Percentiles rank a stretch among this genome's conserved stretches.
These are phyloP conservation scores for Linum tenue DNA, from an alignment of 345 rosid genomes.

Conservation along the genomic window DNA sequence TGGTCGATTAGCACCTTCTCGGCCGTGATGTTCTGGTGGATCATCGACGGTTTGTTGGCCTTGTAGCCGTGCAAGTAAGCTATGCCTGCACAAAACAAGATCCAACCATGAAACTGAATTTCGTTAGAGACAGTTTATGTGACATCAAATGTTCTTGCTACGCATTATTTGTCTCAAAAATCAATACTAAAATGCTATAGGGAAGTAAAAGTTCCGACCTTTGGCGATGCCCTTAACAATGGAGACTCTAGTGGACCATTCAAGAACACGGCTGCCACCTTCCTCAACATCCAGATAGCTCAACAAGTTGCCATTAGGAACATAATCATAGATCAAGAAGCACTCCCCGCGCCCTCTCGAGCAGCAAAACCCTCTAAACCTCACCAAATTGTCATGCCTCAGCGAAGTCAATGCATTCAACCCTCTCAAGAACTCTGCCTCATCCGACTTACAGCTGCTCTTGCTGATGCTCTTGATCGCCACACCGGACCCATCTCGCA, in stretches of 20 bases:
- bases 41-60: slow-evolving; percentile 15
- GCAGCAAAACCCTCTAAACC: slow-evolving; percentile 8
- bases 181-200: background rate
- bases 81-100: slow-evolving; percentile 12
- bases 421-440: slow-evolving; percentile 2
- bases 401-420: slow-evolving; percentile 6
- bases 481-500: slow-evolving; percentile 8
- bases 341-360: slow-evolving; percentile 9
- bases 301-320: slow-evolving; percentile 5
- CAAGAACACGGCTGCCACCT: slow-evolving; percentile 1
- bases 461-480: slow-evolving; percentile 8
- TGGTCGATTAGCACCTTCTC: slow-evolving; percentile 21
- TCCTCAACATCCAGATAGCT: background rate
- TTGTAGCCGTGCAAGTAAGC: slow-evolving; percentile 17
- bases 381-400: slow-evolving; percentile 9
- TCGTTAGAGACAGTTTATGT: too few species aligned
- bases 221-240: slow-evolving; percentile 10
- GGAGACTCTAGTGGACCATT: slow-evolving; percentile 10
- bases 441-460: slow-evolving; percentile 7
- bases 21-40: slow-evolving; percentile 22
- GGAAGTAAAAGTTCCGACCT: background rate
- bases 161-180: background rate
- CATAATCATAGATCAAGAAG: slow-evolving; percentile 3
- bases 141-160: too few species aligned
- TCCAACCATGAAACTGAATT: background rate